Evolutionary conservation across 139 green algal genomes (phyloP).

Genomic region (Tetradesmus lagerheimii): DNA sequence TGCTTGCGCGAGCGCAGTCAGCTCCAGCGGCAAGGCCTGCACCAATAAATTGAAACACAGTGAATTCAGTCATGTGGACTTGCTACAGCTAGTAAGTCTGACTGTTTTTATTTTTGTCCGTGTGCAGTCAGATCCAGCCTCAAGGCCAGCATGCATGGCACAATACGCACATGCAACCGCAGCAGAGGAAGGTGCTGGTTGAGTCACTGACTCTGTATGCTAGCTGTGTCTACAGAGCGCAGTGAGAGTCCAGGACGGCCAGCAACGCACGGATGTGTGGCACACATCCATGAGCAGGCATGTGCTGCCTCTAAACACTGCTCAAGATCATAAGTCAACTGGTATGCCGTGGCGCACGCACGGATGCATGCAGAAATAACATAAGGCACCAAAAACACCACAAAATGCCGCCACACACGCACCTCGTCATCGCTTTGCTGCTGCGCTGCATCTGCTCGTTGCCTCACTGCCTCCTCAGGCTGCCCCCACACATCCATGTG

Average conservation of each 20-base stretch:
- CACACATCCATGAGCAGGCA: too few relatives aligned
- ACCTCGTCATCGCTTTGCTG: background rate
- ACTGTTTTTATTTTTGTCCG: too few relatives aligned
- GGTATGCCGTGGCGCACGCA: too few relatives aligned
- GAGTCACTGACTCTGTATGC: too few relatives aligned
- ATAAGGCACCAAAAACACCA: background rate
- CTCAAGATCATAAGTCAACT: too few relatives aligned
- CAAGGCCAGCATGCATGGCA: background rate
- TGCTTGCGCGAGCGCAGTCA: background rate
- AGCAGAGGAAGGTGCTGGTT: background rate
- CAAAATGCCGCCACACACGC: too few relatives aligned
- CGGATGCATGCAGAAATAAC: background rate
- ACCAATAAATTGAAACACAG: too few relatives aligned
- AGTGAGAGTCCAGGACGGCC: too few relatives aligned
- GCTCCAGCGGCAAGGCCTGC: slow-evolving; percentile 20
- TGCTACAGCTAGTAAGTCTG: too few relatives aligned
- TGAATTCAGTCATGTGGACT: too few relatives aligned
- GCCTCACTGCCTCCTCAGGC: background rate
- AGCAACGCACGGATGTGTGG: background rate
- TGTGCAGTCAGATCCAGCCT: background rate
- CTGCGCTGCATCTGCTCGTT: slow-evolving; percentile 17
- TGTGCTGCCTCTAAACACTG: too few relatives aligned
- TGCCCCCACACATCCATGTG: slow-evolving; percentile 34
- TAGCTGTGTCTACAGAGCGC: too few relatives aligned
- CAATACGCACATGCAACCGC: background rate